These are phyloP conservation scores for Plasmopara viticola DNA, from an alignment of 352 stramenopile species.

Conservation along the genomic window DNA sequence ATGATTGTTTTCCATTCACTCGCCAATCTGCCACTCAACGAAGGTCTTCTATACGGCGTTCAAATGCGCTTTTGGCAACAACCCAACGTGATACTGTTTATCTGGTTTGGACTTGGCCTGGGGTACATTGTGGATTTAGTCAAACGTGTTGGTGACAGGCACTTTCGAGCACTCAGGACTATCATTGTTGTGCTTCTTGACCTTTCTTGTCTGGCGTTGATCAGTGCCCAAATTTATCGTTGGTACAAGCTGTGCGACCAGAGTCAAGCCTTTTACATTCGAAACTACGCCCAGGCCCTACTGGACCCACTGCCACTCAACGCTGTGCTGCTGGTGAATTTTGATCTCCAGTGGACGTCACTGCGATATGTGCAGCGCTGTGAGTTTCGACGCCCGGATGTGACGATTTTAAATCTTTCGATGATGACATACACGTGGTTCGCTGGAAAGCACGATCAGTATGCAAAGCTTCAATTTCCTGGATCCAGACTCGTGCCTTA, in stretches of 20 bases:
- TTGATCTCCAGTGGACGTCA: conserved; percentile 90
- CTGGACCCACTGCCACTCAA: conserved; percentile 75
- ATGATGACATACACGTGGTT: conserved; percentile 90
- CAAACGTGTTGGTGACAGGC: neutral
- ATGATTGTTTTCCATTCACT: conserved; percentile 92
- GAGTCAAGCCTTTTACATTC: conserved; percentile 63
- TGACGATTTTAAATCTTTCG: conserved; percentile 84
- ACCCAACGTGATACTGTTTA: conserved; percentile 88
- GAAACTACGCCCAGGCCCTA: conserved; percentile 79
- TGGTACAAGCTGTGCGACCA: conserved; percentile 49
- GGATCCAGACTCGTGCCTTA: conserved; percentile 36
- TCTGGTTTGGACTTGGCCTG: conserved; percentile 72
- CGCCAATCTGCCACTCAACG: conserved; percentile 89
- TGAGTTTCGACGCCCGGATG: conserved; percentile 58
- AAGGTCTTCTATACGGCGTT: conserved; percentile 91
- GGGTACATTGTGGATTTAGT: conserved; percentile 20
- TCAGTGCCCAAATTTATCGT: conserved; percentile 26
- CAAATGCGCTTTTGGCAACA: conserved; percentile 95
- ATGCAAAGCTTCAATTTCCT: conserved; percentile 63
- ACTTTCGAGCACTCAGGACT: neutral
- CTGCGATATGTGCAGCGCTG: conserved; percentile 89
- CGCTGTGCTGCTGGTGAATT: conserved; percentile 88
- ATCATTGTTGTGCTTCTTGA: neutral
- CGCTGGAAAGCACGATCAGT: conserved; percentile 58
- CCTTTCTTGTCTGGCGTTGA: conserved; percentile 17